phyloP scores from a whole-genome alignment of 768 basidiomycete species.

The Sporobolomyces pararoseus region DNA sequence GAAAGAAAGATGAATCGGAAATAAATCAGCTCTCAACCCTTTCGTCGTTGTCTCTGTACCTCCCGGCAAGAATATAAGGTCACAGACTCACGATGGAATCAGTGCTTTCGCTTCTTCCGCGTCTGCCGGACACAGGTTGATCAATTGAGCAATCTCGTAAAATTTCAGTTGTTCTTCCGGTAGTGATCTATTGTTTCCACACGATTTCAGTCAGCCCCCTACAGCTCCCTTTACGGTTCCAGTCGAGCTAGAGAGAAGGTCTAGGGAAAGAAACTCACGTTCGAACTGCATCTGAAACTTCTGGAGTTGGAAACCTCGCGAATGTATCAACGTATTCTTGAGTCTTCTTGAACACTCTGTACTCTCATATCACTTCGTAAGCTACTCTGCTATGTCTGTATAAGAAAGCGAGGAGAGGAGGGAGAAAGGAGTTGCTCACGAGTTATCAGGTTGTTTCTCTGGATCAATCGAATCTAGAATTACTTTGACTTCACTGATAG shows the following conservation, averaged over 20 bases:
- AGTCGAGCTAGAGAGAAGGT: not conserved
- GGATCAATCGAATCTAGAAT: slow-evolving; percentile 73
- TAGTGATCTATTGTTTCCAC: not conserved
- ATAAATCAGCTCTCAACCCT: not conserved
- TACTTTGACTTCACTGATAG: slow-evolving; percentile 89
- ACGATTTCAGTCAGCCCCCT: no score
- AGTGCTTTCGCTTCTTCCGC: slow-evolving; percentile 89
- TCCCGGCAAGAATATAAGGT: not conserved
- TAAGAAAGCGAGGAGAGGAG: not conserved
- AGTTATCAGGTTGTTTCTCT: slow-evolving; percentile 70
- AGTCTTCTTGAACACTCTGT: slow-evolving; percentile 87
- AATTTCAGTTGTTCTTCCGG: slow-evolving; percentile 63
- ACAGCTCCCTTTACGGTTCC: not conserved
- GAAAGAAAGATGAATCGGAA: not conserved
- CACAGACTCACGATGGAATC: slow-evolving; percentile 65
- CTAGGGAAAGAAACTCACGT: slow-evolving; percentile 58
- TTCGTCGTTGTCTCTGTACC: no score
- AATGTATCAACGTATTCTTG: slow-evolving; percentile 87
- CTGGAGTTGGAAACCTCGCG: slow-evolving; percentile 76
- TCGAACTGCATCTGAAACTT: slow-evolving; percentile 79
- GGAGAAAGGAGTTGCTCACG: slow-evolving; percentile 60
- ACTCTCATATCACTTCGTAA: not conserved
- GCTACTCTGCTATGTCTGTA: not conserved
- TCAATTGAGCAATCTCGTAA: slow-evolving; percentile 89
- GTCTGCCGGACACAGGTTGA: slow-evolving; percentile 80